Evolutionary conservation across 2,329 filamentous ascomycete species (phyloP).

Genomic region (Colletotrichum coccodes): DNA sequence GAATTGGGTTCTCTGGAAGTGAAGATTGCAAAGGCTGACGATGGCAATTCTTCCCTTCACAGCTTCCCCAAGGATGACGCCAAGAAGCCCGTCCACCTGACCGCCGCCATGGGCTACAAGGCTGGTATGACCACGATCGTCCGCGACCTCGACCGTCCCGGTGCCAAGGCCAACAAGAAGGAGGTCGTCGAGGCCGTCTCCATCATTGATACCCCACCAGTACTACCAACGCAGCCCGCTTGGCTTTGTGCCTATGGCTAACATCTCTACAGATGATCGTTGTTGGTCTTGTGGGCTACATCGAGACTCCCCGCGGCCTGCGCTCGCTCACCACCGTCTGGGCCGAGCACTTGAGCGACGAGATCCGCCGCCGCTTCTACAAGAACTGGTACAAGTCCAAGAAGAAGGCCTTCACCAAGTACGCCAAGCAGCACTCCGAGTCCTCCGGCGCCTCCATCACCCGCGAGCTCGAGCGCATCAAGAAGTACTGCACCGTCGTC

Average conservation of each 20-base stretch:
- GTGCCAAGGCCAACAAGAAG: conserved; percentile 99
- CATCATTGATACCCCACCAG: conserved; percentile 92
- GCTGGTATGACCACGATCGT: conserved; percentile 99
- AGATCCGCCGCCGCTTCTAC: conserved; percentile 99
- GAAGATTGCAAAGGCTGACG: conserved; percentile 39
- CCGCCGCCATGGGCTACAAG: conserved; percentile 99
- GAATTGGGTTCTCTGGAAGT: conserved; percentile 33
- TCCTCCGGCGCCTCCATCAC: conserved; percentile 89
- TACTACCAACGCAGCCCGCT: conserved; percentile 88
- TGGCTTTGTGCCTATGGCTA: conserved; percentile 79
- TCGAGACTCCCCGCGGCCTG: conserved; percentile 99
- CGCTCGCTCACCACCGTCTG: conserved; percentile 99
- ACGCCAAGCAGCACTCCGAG: conserved; percentile 99
- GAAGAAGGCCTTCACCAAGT: conserved; percentile 99
- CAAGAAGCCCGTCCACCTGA: conserved; percentile 99
- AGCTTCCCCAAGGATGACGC: conserved; percentile 99
- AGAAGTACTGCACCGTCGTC: conserved; percentile 99
- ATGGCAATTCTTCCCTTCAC: conserved; percentile 39
- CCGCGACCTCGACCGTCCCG: conserved; percentile 97
- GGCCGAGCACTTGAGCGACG: conserved; percentile 99
- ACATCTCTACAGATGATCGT: conserved; percentile 92
- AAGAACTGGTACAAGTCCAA: conserved; percentile 99
- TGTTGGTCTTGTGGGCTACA: conserved; percentile 99
- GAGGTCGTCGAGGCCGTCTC: conserved; percentile 90
- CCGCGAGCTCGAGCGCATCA: conserved; percentile 99